Percentiles rank a stretch among this genome's conserved stretches.
These are phyloP conservation scores for Parastagonospora avenae DNA, from an alignment of 2,329 filamentous ascomycete genomes.

Conservation along the genomic window DNA sequence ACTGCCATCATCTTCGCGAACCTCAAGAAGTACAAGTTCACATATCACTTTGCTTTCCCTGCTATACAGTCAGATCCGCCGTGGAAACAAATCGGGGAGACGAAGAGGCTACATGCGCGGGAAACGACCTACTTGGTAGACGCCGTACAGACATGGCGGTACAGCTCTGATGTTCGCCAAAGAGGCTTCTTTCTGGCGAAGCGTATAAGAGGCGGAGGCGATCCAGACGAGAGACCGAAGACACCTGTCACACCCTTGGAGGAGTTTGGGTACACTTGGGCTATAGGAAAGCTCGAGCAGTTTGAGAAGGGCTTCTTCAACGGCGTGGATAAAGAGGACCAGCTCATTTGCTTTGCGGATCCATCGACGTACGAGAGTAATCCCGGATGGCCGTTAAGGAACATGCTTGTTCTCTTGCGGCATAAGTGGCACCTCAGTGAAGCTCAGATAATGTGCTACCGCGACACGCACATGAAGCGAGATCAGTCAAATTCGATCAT, in stretches of 20 bases:
- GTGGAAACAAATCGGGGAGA: slow-evolving; percentile 64
- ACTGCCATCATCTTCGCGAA: slow-evolving; percentile 91
- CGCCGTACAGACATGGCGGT: slow-evolving; percentile 84
- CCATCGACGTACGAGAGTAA: slow-evolving; percentile 87
- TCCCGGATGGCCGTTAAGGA: slow-evolving; percentile 91
- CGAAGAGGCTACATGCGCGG: slow-evolving; percentile 60
- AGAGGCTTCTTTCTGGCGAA: slow-evolving; percentile 97
- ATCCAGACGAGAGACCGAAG: slow-evolving; percentile 44
- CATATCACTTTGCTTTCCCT: slow-evolving; percentile 98
- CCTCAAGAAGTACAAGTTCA: slow-evolving; percentile 95
- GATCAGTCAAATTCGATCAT: slow-evolving; percentile 84
- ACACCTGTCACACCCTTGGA: slow-evolving; percentile 58
- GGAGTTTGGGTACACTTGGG: slow-evolving; percentile 74
- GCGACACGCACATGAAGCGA: slow-evolving; percentile 77
- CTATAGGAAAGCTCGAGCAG: slow-evolving; percentile 72
- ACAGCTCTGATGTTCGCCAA: slow-evolving; percentile 79
- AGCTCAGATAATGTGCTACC: slow-evolving; percentile 86
- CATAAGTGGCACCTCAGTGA: slow-evolving; percentile 78
- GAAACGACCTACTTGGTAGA: slow-evolving; percentile 84
- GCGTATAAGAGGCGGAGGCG: slow-evolving; percentile 57
- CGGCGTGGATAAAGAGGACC: slow-evolving; percentile 70
- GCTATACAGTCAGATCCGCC: slow-evolving; percentile 85
- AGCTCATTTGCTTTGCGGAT: slow-evolving; percentile 86
- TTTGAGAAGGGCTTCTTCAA: slow-evolving; percentile 91
- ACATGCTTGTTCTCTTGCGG: slow-evolving; percentile 82